Percentiles rank a stretch among this genome's conserved stretches.
These are phyloP conservation scores for Aspergillus sp. DNA, from an alignment of 2,329 filamentous ascomycete species.

Conservation along the genomic window DNA sequence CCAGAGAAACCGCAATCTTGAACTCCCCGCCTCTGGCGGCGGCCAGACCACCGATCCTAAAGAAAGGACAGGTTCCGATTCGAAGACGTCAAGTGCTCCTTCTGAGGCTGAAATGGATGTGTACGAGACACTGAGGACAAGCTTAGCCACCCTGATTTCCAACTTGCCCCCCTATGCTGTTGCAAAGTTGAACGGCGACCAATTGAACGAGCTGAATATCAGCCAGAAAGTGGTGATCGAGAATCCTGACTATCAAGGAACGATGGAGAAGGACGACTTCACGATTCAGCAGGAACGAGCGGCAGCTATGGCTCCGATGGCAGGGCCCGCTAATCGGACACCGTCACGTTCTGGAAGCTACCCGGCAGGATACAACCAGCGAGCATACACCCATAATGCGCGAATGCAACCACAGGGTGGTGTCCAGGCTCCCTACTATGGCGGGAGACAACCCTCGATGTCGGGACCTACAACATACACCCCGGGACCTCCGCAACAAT, in stretches of 20 bases:
- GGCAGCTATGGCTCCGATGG: conserved; percentile 29
- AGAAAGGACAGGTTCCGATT: conserved; percentile 20
- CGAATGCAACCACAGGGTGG: conserved; percentile 24
- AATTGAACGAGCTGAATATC: conserved; percentile 77
- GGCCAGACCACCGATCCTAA: conserved; percentile 32
- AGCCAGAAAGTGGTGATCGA: conserved; percentile 74
- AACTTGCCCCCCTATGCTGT: conserved; percentile 80
- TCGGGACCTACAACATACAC: conserved; percentile 31
- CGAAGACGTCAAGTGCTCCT: conserved; percentile 49
- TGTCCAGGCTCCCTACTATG: conserved; percentile 31
- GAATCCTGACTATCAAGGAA: conserved; percentile 69
- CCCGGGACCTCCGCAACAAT: conserved; percentile 27
- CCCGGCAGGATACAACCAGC: conserved; percentile 34
- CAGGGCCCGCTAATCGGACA: conserved; percentile 29
- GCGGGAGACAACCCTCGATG: conserved; percentile 28
- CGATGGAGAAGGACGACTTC: conserved; percentile 79
- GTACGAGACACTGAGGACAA: conserved; percentile 73
- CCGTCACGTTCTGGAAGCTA: conserved; percentile 31
- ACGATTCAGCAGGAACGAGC: conserved; percentile 50
- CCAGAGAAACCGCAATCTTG: conserved; percentile 58
- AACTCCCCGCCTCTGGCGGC: conserved; percentile 17
- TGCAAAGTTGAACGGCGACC: conserved; percentile 80
- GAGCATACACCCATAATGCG: conserved; percentile 28
- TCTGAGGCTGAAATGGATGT: conserved; percentile 55
- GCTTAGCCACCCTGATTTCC: conserved; percentile 70